A percentile compares a stretch with the other conserved stretches of the same genome.
These are phyloP conservation scores for Bothriochloa decipiens DNA, from an alignment of 176 grass and related monocot species.

Conservation along the genomic window DNA sequence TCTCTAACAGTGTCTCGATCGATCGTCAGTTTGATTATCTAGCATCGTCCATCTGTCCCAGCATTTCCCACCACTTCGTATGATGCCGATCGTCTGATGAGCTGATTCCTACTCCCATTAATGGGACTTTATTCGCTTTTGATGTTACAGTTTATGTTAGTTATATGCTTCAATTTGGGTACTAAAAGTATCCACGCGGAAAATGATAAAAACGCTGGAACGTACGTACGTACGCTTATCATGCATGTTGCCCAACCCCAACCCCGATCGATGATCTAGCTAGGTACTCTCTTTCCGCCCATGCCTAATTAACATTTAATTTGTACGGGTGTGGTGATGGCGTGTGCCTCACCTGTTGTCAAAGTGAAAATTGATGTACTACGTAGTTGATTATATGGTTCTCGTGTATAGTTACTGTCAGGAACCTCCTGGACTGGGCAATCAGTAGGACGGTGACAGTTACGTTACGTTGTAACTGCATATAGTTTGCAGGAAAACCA, in stretches of 20 bases:
- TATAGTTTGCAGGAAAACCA: too few species aligned
- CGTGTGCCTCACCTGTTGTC: slow-evolving; percentile 11
- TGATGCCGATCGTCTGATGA: not conserved
- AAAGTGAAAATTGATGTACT: not conserved
- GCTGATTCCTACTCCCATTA: not conserved
- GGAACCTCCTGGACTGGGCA: too few species aligned
- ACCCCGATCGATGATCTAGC: too few species aligned
- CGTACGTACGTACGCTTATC: not conserved
- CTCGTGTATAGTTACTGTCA: too few species aligned
- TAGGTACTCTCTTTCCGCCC: not conserved
- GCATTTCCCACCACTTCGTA: not conserved
- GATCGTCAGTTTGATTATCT: not conserved
- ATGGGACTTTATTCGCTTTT: not conserved
- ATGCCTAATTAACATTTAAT: not conserved
- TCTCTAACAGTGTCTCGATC: not conserved
- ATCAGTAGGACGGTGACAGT: too few species aligned
- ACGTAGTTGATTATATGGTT: not conserved
- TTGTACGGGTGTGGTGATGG: not conserved
- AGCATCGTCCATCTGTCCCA: not conserved
- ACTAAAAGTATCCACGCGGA: too few species aligned
- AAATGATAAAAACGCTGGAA: not conserved
- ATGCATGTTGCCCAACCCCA: not conserved
- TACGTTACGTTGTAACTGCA: too few species aligned
- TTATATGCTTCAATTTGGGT: not conserved
- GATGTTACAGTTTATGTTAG: not conserved